phyloP scores from a whole-genome alignment of 768 basidiomycete species.

The Leccinum boreale region DNA sequence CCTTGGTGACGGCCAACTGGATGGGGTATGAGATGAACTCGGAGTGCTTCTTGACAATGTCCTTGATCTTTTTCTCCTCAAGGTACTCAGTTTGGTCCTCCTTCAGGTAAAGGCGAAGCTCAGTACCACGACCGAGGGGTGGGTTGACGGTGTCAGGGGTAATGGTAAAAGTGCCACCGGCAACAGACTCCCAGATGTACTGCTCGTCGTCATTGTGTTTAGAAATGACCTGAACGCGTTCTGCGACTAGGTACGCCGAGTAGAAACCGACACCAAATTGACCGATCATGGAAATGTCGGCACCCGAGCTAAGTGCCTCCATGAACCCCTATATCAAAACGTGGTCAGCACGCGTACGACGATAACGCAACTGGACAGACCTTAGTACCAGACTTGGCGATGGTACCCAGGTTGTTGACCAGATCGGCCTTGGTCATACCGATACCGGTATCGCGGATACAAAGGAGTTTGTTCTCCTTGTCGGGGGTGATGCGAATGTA shows the following conservation, averaged over 20 bases:
- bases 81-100: slow-evolving; percentile 99
- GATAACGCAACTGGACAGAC: slow-evolving; percentile 34
- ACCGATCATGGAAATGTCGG: slow-evolving; percentile 95
- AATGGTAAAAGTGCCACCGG: slow-evolving; percentile 99
- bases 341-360: slow-evolving; percentile 7
- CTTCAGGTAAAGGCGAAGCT: slow-evolving; percentile 91
- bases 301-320: slow-evolving; percentile 92
- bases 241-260: slow-evolving; percentile 98
- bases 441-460: slow-evolving; percentile 77
- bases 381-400: slow-evolving; percentile 94
- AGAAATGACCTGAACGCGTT: slow-evolving; percentile 96
- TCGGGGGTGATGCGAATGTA: slow-evolving; percentile 93
- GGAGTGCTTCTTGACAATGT: slow-evolving; percentile 99
- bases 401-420: slow-evolving; percentile 98
- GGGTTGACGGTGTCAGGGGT: slow-evolving; percentile 89
- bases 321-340: slow-evolving; percentile 78
- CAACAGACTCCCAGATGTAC: slow-evolving; percentile 99
- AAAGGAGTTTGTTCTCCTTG: slow-evolving; percentile 91
- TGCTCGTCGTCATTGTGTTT: slow-evolving; percentile 99
- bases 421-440: slow-evolving; percentile 99
- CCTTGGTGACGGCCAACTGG: slow-evolving; percentile 97
- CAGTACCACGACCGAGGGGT: slow-evolving; percentile 89
- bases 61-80: slow-evolving; percentile 99
- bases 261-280: slow-evolving; percentile 99
- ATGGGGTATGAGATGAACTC: slow-evolving; percentile 99